phyloP scores from a whole-genome alignment of 2,329 filamentous ascomycete species.

The Ophiosphaerella narmari region DNA sequence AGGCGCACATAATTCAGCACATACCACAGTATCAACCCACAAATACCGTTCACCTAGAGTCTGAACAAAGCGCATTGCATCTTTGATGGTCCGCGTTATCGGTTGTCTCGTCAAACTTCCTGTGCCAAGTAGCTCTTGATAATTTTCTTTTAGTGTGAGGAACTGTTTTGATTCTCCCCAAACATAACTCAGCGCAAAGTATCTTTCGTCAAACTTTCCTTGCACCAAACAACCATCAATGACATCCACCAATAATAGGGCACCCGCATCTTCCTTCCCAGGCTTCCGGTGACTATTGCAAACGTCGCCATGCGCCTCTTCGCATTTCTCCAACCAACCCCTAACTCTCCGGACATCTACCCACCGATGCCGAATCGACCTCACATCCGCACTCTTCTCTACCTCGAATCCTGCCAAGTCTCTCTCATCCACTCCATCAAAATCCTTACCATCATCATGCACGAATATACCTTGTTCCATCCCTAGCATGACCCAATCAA shows the following conservation, averaged over 20 bases:
- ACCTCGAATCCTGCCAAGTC: slow-evolving; percentile 1
- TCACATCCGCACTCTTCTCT: not conserved
- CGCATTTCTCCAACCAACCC: slow-evolving; percentile 4
- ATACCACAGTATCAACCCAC: slow-evolving; percentile 9
- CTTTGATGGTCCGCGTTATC: slow-evolving; percentile 5
- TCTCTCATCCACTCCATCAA: not conserved
- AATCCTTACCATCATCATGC: slow-evolving; percentile 1
- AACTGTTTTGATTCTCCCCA: slow-evolving; percentile 10
- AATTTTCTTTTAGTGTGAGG: slow-evolving; percentile 2
- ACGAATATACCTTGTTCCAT: slow-evolving; percentile 2
- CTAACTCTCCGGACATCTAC: slow-evolving; percentile 1
- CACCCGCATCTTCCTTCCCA: not conserved
- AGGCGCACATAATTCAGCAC: too few species aligned
- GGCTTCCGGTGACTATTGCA: not conserved
- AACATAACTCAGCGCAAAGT: slow-evolving; percentile 9
- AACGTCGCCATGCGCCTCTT: not conserved
- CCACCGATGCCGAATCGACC: slow-evolving; percentile 1
- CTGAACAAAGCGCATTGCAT: slow-evolving; percentile 4
- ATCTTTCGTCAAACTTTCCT: not conserved
- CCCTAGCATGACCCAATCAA: not conserved
- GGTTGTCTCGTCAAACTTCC: slow-evolving; percentile 1
- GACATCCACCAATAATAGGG: slow-evolving; percentile 5
- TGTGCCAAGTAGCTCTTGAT: not conserved
- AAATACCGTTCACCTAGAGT: slow-evolving; percentile 6
- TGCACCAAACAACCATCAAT: not conserved